Evolutionary conservation across 2,329 filamentous ascomycete genomes (phyloP).

Genomic region (Elsinoe batatas): DNA sequence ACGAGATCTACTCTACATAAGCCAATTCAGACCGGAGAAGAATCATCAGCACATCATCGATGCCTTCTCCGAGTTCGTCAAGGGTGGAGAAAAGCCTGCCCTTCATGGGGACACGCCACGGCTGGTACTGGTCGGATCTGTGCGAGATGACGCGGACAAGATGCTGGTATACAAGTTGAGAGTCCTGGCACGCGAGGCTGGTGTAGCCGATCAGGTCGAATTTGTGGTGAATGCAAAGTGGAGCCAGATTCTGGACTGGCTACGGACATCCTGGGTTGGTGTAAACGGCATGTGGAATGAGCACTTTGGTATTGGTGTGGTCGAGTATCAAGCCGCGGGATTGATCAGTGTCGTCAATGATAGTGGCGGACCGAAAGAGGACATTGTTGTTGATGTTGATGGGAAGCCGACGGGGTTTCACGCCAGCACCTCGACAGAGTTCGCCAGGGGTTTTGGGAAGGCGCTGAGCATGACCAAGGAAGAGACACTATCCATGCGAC

Average conservation of each 20-base stretch:
- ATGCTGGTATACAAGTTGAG: constrained; percentile 82
- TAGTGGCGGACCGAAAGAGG: constrained; percentile 82
- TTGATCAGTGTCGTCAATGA: constrained; percentile 88
- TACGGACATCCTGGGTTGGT: constrained; percentile 67
- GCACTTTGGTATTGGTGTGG: constrained; percentile 96
- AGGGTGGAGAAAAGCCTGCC: constrained; percentile 31
- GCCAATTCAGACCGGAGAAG: constrained; percentile 95
- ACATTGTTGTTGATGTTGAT: constrained; percentile 78
- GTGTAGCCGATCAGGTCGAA: constrained; percentile 71
- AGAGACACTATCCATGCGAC: constrained; percentile 64
- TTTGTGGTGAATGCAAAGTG: constrained; percentile 88
- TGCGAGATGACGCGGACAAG: constrained; percentile 72
- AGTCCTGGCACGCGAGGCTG: constrained; percentile 74
- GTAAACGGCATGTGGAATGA: constrained; percentile 99
- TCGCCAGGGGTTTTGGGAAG: constrained; percentile 68
- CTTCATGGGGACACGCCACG: constrained; percentile 40
- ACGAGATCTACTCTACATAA: constrained; percentile 77
- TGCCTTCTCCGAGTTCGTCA: constrained; percentile 61
- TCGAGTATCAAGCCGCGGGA: constrained; percentile 94
- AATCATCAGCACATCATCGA: constrained; percentile 82
- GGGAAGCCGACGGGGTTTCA: constrained; percentile 79
- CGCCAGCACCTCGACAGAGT: constrained; percentile 67
- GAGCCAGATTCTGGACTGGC: constrained; percentile 73
- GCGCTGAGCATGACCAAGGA: constrained; percentile 55
- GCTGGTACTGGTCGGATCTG: constrained; percentile 80